A percentile compares a stretch with the other conserved stretches of the same genome.
These are phyloP conservation scores for Tuber borchii DNA, from an alignment of 495 filamentous ascomycete genomes.

Conservation along the genomic window DNA sequence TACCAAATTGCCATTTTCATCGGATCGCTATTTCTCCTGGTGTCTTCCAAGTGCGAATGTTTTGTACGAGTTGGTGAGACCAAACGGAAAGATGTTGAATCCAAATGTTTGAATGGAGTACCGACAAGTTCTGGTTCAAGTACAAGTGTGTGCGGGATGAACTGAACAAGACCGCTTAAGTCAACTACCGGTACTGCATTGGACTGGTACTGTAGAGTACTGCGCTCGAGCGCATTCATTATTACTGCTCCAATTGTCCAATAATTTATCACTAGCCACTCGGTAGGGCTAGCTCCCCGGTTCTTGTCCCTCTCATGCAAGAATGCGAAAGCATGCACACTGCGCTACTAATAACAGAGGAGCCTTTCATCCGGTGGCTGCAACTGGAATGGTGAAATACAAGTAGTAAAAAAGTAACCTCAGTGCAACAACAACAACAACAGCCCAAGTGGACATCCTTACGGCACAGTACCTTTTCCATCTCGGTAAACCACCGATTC, in stretches of 20 bases:
- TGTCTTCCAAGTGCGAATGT: not conserved
- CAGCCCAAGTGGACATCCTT: not conserved
- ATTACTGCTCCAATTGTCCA: not conserved
- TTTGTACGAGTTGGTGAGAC: not conserved
- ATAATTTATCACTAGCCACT: not conserved
- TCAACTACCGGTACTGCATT: not conserved
- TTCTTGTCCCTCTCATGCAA: not conserved
- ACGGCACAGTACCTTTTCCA: not conserved
- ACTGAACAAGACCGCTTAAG: not conserved
- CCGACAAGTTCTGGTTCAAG: not conserved
- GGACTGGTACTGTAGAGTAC: too few relatives aligned
- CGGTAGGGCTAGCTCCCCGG: not conserved
- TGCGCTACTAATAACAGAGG: not conserved
- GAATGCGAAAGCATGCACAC: not conserved
- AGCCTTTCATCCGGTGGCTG: not conserved
- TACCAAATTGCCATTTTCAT: not conserved
- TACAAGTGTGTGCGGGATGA: too few relatives aligned
- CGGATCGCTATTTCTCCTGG: too few relatives aligned
- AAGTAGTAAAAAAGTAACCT: not conserved
- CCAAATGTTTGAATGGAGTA: not conserved
- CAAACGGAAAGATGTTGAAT: not conserved
- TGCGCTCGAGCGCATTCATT: not conserved
- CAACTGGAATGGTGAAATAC: not conserved
- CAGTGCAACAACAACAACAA: not conserved
- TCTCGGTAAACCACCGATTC: not conserved